phyloP scores from a whole-genome alignment of 495 filamentous ascomycete species.

The Xylaria telfairii region DNA sequence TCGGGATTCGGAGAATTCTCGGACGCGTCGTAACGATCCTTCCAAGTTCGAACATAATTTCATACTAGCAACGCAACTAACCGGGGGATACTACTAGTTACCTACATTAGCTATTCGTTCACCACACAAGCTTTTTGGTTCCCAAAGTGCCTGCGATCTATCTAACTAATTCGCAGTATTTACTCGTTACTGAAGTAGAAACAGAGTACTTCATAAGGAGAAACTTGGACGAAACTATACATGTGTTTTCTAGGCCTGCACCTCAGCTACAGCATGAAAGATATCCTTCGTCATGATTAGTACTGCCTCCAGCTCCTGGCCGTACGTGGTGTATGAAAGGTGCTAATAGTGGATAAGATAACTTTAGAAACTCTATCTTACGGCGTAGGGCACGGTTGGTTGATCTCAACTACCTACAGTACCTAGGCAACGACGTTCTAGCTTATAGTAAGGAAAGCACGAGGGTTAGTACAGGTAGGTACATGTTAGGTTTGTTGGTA shows the following conservation, averaged over 20 bases:
- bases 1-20: neutral
- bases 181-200: neutral
- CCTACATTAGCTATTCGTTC: no score
- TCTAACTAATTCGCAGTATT: neutral
- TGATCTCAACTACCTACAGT: neutral
- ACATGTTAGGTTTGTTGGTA: no score
- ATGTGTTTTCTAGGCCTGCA: no score
- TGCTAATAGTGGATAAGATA: neutral
- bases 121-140: neutral
- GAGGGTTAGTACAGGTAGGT: neutral
- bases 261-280: neutral
- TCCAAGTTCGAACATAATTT: neutral
- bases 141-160: neutral
- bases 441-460: neutral
- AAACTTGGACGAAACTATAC: neutral
- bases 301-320: neutral
- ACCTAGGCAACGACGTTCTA: neutral
- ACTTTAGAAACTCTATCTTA: neutral
- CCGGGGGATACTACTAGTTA: no score
- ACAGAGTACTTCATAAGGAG: neutral
- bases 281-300: neutral
- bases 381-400: neutral
- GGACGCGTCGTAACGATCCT: neutral
- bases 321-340: neutral
- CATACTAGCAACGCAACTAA: no score